A percentile compares a stretch with the other conserved stretches of the same genome.
Evolutionary conservation across 2,329 filamentous ascomycete species (phyloP).

Genomic region (Cercospora sp.): DNA sequence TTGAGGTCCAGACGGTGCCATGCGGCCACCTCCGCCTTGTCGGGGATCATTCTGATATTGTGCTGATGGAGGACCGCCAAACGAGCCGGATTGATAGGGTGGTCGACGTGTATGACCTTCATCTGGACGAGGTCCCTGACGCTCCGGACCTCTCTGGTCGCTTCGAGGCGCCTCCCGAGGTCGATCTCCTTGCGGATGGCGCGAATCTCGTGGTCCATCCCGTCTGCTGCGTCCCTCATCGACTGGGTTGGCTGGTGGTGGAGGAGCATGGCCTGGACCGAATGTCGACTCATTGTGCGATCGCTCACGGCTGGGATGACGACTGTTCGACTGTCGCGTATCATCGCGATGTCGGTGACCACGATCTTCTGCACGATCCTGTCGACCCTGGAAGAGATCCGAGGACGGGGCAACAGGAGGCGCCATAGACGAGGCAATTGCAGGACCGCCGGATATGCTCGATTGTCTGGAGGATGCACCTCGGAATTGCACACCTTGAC

Average conservation of each 20-base stretch:
- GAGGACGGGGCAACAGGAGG: constrained; percentile 19
- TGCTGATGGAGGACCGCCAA: constrained; percentile 17
- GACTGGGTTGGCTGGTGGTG: constrained; percentile 26
- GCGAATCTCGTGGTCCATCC: constrained; percentile 30
- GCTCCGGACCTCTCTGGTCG: constrained; percentile 18
- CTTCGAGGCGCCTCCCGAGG: constrained; percentile 19
- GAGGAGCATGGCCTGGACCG: constrained; percentile 18
- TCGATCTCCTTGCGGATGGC: constrained; percentile 28
- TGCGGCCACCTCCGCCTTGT: constrained; percentile 24
- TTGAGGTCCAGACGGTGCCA: constrained; percentile 18
- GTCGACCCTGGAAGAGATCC: constrained; percentile 30
- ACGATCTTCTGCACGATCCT: constrained; percentile 25
- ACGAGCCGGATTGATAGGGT: constrained; percentile 18
- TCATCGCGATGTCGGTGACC: constrained; percentile 31
- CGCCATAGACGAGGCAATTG: constrained; percentile 30
- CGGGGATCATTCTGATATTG: constrained; percentile 30
- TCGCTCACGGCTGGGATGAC: constrained; percentile 35
- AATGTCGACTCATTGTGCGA: constrained; percentile 22
- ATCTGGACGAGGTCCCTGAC: constrained; percentile 16
- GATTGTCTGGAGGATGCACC: constrained; percentile 36
- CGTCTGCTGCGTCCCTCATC: constrained; percentile 32
- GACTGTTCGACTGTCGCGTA: constrained; percentile 33
- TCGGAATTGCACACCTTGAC: constrained; percentile 36
- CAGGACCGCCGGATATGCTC: constrained; percentile 25
- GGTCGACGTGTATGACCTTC: constrained; percentile 26